phyloP scores from a whole-genome alignment of 1,284 basidiomycete genomes.

The Coriolopsis trogii region DNA sequence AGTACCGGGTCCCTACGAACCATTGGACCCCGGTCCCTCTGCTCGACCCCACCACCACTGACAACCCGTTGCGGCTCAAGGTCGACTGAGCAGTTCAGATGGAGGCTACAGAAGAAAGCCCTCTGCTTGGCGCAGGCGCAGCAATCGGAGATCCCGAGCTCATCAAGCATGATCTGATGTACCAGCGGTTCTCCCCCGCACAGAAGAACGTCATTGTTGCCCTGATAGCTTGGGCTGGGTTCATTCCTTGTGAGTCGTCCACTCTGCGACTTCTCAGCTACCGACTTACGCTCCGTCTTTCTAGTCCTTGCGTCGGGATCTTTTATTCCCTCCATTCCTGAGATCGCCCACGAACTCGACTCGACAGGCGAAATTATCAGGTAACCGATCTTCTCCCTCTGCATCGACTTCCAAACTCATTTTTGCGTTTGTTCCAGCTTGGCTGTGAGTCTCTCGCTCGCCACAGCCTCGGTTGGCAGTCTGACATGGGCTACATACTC shows the following conservation, averaged over 20 bases:
- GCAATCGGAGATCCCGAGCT: conserved; percentile 14
- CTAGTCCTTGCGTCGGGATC: conserved; percentile 69
- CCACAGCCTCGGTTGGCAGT: conserved; percentile 43
- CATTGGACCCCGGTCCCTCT: no score
- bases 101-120: conserved; percentile 21
- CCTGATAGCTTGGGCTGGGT: conserved; percentile 53
- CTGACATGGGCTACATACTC: conserved; percentile 58
- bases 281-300: background rate
- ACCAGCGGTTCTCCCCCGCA: conserved; percentile 26
- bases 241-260: conserved; percentile 49
- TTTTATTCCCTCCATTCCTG: conserved; percentile 71
- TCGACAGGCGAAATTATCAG: conserved; percentile 59
- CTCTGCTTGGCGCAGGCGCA: conserved; percentile 14
- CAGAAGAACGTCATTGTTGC: conserved; percentile 52
- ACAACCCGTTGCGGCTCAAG: no score
- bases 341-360: conserved; percentile 62
- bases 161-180: conserved; percentile 25
- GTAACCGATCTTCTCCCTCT: conserved; percentile 31
- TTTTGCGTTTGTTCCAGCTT: conserved; percentile 35
- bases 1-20: no score
- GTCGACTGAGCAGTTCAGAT: background rate
- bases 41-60: no score
- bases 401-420: background rate
- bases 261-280: background rate
- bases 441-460: conserved; percentile 49